Base-by-base conservation (phyloP, 140 eudicot genomes). In the Stevia rebaudiana region DNA sequence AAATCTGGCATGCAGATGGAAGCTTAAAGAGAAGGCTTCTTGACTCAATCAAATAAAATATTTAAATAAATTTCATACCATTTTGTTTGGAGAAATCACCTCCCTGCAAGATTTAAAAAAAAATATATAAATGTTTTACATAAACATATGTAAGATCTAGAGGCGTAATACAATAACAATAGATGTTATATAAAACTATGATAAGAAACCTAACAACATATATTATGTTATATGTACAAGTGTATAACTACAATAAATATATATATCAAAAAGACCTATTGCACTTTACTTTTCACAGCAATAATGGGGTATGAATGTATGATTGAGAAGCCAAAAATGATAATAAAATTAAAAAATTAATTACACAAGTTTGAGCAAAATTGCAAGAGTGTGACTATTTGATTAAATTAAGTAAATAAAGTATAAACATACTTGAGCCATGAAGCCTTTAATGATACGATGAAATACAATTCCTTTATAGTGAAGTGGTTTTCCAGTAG, bases 51-150 rank as follows among this genome's bases (percentile, higher is more conserved):
- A 76, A 65, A 63, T 70, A 73, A 53, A 25, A 55, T 46, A 77
- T 65, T 82, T 53, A 35, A 61, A 74, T 67, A 67, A 59, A 65
- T 53, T 58, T 72, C 87, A 78, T 92, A 92, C 99, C 99, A 83
- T 92, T 82, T 75, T 90, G 95, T 66, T 88, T 83, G 19, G 96
- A 80, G 70, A 92, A 92, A 79, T 92, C 99, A 60, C 99, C 99
- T 60, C 99, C 99, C 99, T 92, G 78, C 73, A 74, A 40, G 22
- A 57, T 50, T 67, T 67, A 18, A 56, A 68, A 76, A 31, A 28
- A 18, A 55, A 37, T 61, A 31, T 9, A 65, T 11, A 52, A 5
- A 24, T n/a, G n/a, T 8, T 18, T 30, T 18, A 56, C 35, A 31
- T 55, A 31, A 31, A 58, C 37, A 46, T 3, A 36, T 33, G 43